Base-by-base conservation (phyloP, 495 filamentous ascomycete genomes). In the Penicillium pulvis region DNA sequence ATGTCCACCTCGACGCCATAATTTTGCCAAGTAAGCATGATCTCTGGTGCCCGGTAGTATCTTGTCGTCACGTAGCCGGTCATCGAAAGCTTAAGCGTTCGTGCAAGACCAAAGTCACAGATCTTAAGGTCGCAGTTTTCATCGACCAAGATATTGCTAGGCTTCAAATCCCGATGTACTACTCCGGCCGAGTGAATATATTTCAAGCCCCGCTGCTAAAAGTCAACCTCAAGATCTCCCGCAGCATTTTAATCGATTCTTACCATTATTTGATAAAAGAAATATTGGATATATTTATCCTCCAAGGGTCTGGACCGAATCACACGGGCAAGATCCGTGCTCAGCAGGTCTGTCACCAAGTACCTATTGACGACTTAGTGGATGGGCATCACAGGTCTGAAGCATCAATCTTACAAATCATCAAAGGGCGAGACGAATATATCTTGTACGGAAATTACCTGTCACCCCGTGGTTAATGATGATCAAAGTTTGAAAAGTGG, bases 41-140 rank as follows among this genome's bases (percentile, higher is more conserved):
- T 33, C 17, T 57, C 55, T 0, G 55, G 55, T 3, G 55, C 55
- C 43, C 55, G 46, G 23, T 57, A 57, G 20, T 51, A 44, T 16
- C 55, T 17, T 30, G 31, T 57, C 12, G 55, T 51, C 14, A 57
- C 47, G 19, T 57, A 57, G 24, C 55, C 55, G 7, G 55, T 57
- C 55, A 57, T 57, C 6, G 20, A 7, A 4, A 24, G 17, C 5
- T 57, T 33, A 4, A 26, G 19, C 12, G n/a, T 44, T 12, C 54
- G 44, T 12, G 54, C 54, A 4, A 49, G 36, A 2, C 54, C 54
- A 30, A 56, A 56, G 28, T 56, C 54, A 39, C 54, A 56, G 16
- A 56, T 56, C 31, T 56, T 56, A 12, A 56, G 44, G 20, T 56
- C 54, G 24, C 54, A 56, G 33, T 56, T 56, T 6, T 56, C 54